phyloP scores from a whole-genome alignment of 345 rosid genomes.

The Dimocarpus longan region DNA sequence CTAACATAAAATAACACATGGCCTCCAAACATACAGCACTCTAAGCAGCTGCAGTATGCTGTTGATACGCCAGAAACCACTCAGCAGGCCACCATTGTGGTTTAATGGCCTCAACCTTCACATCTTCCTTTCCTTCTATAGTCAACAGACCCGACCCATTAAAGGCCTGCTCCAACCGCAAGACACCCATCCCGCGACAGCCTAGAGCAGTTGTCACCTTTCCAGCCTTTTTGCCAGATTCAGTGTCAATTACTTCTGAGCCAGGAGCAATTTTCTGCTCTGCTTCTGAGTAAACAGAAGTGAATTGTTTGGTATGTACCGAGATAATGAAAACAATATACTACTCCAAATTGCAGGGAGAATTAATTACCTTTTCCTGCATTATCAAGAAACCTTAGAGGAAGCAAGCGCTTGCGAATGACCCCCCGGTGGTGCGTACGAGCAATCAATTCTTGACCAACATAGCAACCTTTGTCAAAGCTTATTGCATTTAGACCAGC shows the following conservation, averaged over 20 bases:
- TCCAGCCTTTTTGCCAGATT: slow-evolving; percentile 72
- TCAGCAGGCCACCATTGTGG: slow-evolving; percentile 89
- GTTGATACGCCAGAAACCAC: slow-evolving; percentile 62
- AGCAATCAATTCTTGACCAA: slow-evolving; percentile 94
- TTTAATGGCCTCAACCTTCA: slow-evolving; percentile 63
- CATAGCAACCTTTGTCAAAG: slow-evolving; percentile 94
- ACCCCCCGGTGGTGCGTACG: slow-evolving; percentile 92
- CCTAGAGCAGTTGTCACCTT: slow-evolving; percentile 70
- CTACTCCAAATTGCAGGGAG: neutral
- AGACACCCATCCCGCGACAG: slow-evolving; percentile 70
- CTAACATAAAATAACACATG: neutral
- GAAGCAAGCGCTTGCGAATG: slow-evolving; percentile 80
- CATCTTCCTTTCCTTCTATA: slow-evolving; percentile 52
- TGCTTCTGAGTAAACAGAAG: slow-evolving; percentile 42
- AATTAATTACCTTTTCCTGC: slow-evolving; percentile 58
- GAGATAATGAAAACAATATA: neutral
- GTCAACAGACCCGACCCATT: slow-evolving; percentile 40
- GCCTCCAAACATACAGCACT: neutral
- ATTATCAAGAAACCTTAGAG: slow-evolving; percentile 58
- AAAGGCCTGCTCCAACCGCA: slow-evolving; percentile 72
- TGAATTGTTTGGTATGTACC: neutral
- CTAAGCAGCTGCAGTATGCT: slow-evolving; percentile 42
- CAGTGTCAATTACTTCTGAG: slow-evolving; percentile 57
- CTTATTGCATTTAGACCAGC: slow-evolving; percentile 87
- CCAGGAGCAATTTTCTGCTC: slow-evolving; percentile 63